A percentile compares a stretch with the other conserved stretches of the same genome.
These are phyloP conservation scores for Coprinopsis strossmayeri DNA, from an alignment of 768 basidiomycete species.

Conservation along the genomic window DNA sequence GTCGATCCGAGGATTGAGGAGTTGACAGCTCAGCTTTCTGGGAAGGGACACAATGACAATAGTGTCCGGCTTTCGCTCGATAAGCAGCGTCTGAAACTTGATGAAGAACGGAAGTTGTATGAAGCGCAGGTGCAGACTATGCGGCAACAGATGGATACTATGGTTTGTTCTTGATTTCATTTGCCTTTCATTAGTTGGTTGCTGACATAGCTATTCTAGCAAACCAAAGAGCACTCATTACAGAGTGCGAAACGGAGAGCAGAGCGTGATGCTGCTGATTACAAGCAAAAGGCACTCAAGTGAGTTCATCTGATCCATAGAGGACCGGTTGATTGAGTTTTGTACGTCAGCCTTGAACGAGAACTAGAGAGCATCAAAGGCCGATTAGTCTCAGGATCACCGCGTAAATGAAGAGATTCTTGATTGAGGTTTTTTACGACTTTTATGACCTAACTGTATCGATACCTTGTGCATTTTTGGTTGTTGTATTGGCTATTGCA, in stretches of 20 bases:
- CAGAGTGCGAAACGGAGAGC: constrained; percentile 68
- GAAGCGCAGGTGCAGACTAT: constrained; percentile 53
- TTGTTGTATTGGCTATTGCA: background rate
- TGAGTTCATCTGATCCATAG: too few species aligned
- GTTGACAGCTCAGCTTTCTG: constrained; percentile 51
- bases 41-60: constrained; percentile 36
- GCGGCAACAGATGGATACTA: constrained; percentile 51
- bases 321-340: too few species aligned
- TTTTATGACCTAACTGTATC: constrained; percentile 2
- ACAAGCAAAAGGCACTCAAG: constrained; percentile 65
- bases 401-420: constrained; percentile 11
- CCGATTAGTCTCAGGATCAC: constrained; percentile 15
- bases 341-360: constrained; percentile 22
- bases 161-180: too few species aligned
- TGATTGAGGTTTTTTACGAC: constrained; percentile 1
- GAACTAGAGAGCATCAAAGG: constrained; percentile 21
- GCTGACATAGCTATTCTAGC: too few species aligned
- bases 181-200: too few species aligned
- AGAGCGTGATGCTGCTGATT: constrained; percentile 70
- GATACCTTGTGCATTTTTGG: background rate
- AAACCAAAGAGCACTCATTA: constrained; percentile 62
- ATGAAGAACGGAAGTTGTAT: constrained; percentile 57
- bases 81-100: constrained; percentile 51
- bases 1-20: constrained; percentile 71
- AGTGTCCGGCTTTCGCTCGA: constrained; percentile 57